Evolutionary conservation across 2,329 filamentous ascomycete species (phyloP).

Genomic region (Pseudocercospora pini-densiflorae): DNA sequence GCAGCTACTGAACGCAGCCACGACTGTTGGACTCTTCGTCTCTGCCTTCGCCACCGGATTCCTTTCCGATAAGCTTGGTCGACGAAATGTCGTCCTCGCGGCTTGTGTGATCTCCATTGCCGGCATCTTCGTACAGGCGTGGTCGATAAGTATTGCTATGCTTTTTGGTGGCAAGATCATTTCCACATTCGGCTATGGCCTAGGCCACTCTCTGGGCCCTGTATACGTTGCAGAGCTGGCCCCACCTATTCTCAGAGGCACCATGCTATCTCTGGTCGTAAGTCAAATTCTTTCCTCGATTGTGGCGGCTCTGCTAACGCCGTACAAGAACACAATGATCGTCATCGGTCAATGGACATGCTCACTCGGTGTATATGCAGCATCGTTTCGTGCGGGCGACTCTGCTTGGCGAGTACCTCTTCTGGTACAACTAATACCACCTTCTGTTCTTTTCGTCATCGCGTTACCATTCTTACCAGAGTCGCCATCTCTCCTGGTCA

Average conservation of each 20-base stretch:
- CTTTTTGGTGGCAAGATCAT: background rate
- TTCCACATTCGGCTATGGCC: background rate
- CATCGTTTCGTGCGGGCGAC: background rate
- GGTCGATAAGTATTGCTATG: background rate
- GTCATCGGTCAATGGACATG: background rate
- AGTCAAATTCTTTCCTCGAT: background rate
- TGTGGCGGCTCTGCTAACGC: no score
- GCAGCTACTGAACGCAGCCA: background rate
- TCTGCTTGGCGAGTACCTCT: background rate
- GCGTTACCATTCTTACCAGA: background rate
- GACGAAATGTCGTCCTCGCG: background rate
- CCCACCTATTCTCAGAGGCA: background rate
- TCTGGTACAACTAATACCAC: background rate
- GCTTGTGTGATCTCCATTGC: background rate
- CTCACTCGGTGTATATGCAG: background rate
- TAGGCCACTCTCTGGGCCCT: background rate
- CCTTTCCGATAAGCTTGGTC: background rate
- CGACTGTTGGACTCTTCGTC: background rate
- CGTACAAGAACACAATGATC: background rate
- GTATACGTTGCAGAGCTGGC: background rate
- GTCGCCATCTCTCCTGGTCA: background rate
- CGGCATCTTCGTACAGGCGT: background rate
- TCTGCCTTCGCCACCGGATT: background rate
- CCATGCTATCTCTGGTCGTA: background rate
- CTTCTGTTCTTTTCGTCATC: background rate